A percentile compares a stretch with the other conserved stretches of the same genome.
These are phyloP conservation scores for Triticum urartu DNA, from an alignment of 176 grass and related monocot genomes.

Conservation along the genomic window DNA sequence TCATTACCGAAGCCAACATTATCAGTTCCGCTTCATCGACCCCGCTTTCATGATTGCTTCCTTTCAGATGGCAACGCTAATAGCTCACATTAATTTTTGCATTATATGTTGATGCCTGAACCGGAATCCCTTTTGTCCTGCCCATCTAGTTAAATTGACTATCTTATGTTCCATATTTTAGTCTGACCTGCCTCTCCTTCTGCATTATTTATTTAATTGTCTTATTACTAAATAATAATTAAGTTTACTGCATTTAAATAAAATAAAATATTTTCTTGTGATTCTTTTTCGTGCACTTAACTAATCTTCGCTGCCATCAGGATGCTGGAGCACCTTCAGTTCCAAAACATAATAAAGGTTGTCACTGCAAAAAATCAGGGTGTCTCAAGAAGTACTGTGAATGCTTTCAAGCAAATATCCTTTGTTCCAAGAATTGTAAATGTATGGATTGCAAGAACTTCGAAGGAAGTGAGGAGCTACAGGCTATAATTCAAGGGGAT, in stretches of 20 bases:
- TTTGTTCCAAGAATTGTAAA: conserved; percentile 80
- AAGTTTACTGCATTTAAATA: neutral
- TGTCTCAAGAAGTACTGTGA: conserved; percentile 87
- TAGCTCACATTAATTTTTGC: conserved; percentile 6
- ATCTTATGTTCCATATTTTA: conserved; percentile 14
- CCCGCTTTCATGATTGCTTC: neutral
- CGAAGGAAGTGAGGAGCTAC: conserved; percentile 65
- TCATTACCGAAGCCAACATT: neutral
- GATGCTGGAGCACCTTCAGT: conserved; percentile 49
- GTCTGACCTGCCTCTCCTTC: neutral
- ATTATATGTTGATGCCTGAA: neutral
- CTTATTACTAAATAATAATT: neutral
- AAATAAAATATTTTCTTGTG: conserved; percentile 1
- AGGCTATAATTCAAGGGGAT: conserved; percentile 49
- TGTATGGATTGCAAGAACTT: conserved; percentile 74
- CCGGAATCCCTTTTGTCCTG: neutral
- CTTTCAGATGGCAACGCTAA: neutral
- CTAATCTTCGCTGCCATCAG: conserved; percentile 39
- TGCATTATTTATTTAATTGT: neutral
- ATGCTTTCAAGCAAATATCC: conserved; percentile 77
- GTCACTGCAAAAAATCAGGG: conserved; percentile 75
- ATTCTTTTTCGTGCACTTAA: conserved; percentile 20
- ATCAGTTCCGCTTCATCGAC: neutral
- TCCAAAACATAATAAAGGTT: conserved; percentile 78
- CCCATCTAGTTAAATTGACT: neutral